Evolutionary conservation across 2,329 filamentous ascomycete species (phyloP).

Genomic region (Verticillium isaacii): DNA sequence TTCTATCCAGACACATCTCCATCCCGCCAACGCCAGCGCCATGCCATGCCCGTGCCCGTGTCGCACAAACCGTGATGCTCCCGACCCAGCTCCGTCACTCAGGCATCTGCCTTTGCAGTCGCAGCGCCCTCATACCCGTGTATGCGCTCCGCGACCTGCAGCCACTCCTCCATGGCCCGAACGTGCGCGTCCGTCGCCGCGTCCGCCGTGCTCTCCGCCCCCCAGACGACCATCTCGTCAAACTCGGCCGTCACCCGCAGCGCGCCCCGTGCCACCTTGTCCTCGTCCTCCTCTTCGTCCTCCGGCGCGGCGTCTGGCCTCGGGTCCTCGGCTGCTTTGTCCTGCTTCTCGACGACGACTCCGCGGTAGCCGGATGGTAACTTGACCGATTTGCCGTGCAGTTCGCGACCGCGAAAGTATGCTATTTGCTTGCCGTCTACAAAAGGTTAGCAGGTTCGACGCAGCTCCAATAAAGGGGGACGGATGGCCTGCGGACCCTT

Average conservation of each 20-base stretch:
- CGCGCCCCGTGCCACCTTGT: conserved; percentile 41
- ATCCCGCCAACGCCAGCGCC: background rate
- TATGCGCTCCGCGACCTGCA: conserved; percentile 53
- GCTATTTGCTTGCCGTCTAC: conserved; percentile 49
- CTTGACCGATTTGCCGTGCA: conserved; percentile 61
- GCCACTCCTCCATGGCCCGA: conserved; percentile 75
- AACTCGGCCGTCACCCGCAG: conserved; percentile 65
- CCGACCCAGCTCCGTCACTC: background rate
- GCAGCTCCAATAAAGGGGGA: background rate
- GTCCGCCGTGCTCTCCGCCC: conserved; percentile 65
- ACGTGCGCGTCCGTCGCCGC: conserved; percentile 63
- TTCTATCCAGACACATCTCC: no score
- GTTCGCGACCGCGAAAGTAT: conserved; percentile 76
- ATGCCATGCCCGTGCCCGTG: background rate
- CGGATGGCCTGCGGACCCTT: conserved; percentile 26
- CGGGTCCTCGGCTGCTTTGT: conserved; percentile 5
- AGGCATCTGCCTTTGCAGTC: background rate
- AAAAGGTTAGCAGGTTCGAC: background rate
- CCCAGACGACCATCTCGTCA: conserved; percentile 76
- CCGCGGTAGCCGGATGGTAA: conserved; percentile 71
- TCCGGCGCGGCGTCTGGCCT: conserved; percentile 6
- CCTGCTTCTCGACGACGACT: conserved; percentile 48
- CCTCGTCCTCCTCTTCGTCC: conserved; percentile 38
- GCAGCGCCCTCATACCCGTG: background rate
- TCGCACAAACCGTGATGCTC: background rate